Evolutionary conservation across 768 basidiomycete genomes (phyloP).

Genomic region (Pisolithus microcarpus): DNA sequence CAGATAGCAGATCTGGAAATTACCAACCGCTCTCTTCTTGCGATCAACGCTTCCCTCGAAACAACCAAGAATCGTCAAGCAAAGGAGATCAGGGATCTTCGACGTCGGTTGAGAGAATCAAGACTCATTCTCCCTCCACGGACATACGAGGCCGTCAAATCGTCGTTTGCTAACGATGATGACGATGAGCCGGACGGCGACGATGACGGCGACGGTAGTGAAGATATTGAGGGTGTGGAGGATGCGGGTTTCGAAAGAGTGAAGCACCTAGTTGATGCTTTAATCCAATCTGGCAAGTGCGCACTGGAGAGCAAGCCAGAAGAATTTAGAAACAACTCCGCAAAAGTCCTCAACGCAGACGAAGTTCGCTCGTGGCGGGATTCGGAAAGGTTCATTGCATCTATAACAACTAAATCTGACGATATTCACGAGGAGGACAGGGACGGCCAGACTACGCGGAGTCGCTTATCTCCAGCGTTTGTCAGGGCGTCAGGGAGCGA

Average conservation of each 20-base stretch:
- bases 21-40: constrained; percentile 76
- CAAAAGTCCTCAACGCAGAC: constrained; percentile 68
- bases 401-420: constrained; percentile 8
- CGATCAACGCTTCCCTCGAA: constrained; percentile 80
- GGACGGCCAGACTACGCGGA: constrained; percentile 26
- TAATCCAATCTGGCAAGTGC: constrained; percentile 49
- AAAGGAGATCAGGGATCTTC: constrained; percentile 78
- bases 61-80: constrained; percentile 72
- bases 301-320: constrained; percentile 55
- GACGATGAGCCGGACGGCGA: constrained; percentile 34
- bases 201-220: constrained; percentile 33
- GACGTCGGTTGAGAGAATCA: constrained; percentile 75
- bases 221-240: constrained; percentile 32
- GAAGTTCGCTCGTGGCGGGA: constrained; percentile 60
- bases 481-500: constrained; percentile 15
- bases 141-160: constrained; percentile 49
- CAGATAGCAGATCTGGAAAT: constrained; percentile 93
- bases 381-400: constrained; percentile 20
- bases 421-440: constrained; percentile 18
- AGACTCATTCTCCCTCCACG: constrained; percentile 69
- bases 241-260: constrained; percentile 62
- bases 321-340: constrained; percentile 44
- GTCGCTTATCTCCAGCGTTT: constrained; percentile 8
- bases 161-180: constrained; percentile 36
- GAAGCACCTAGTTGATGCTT: constrained; percentile 51